Evolutionary conservation across 2,329 filamentous ascomycete species (phyloP).

Genomic region (Nannizziopsis arthrosporioides): DNA sequence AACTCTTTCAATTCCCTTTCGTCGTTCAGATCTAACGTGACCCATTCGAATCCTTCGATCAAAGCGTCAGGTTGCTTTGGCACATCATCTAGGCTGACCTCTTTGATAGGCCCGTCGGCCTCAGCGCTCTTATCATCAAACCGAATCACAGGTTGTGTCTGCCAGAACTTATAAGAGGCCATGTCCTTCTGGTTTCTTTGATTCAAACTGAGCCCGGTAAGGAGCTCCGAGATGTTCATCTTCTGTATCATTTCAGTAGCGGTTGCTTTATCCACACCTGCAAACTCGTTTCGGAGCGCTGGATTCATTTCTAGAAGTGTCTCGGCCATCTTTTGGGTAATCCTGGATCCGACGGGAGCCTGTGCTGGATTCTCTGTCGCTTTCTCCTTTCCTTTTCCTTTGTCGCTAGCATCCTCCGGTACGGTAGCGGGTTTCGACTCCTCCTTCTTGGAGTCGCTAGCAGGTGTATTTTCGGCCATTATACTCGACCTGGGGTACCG

Average conservation of each 20-base stretch:
- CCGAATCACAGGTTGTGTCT: conserved; percentile 85
- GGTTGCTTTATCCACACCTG: conserved; percentile 55
- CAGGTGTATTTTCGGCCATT: conserved; percentile 4
- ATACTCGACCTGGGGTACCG: background rate
- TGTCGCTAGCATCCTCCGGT: conserved; percentile 1
- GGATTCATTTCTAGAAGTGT: conserved; percentile 40
- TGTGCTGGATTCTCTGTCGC: conserved; percentile 18
- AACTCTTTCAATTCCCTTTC: conserved; percentile 74
- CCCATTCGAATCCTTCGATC: conserved; percentile 84
- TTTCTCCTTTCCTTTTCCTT: conserved; percentile 17
- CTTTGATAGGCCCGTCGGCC: conserved; percentile 72
- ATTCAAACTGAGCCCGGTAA: conserved; percentile 51
- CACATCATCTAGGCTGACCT: conserved; percentile 66
- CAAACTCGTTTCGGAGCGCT: conserved; percentile 60
- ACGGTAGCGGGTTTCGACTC: conserved; percentile 2
- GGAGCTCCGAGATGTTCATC: conserved; percentile 37
- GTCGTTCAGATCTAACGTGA: conserved; percentile 71
- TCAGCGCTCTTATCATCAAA: conserved; percentile 53
- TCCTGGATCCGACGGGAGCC: conserved; percentile 21
- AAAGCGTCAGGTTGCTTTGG: conserved; percentile 64
- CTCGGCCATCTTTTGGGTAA: conserved; percentile 30
- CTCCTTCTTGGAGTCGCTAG: background rate
- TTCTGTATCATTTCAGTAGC: conserved; percentile 41
- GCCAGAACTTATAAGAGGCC: conserved; percentile 97
- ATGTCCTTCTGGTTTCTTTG: conserved; percentile 92